phyloP scores from a whole-genome alignment of 306 rosid species.

The Prunus fruticosa region DNA sequence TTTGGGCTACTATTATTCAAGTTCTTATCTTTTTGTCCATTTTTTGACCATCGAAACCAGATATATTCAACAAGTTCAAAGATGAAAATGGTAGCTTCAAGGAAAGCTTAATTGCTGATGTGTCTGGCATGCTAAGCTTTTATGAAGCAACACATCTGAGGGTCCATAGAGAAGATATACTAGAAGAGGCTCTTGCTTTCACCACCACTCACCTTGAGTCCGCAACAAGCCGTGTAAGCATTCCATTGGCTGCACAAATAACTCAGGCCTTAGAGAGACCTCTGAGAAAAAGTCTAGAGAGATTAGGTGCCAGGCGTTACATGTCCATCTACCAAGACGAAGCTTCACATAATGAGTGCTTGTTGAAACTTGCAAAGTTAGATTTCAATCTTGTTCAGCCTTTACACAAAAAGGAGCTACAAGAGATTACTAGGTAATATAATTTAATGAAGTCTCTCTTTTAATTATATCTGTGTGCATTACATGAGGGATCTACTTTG shows the following conservation, averaged over 20 bases:
- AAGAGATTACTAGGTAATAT: constrained; percentile 17
- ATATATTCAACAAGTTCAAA: constrained; percentile 27
- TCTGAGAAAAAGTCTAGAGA: constrained; percentile 25
- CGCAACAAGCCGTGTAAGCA: not conserved
- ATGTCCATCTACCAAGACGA: constrained; percentile 20
- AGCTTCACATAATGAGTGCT: constrained; percentile 15
- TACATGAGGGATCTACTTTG: not conserved
- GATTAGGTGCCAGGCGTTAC: not conserved
- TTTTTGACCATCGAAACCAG: not conserved
- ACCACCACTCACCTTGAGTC: constrained; percentile 17
- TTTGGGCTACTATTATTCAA: no score
- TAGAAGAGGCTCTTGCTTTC: constrained; percentile 11
- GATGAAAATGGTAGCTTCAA: not conserved
- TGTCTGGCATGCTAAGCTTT: not conserved
- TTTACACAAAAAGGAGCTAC: constrained; percentile 23
- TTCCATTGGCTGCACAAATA: constrained; percentile 2
- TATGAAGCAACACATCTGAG: constrained; percentile 23
- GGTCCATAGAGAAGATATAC: constrained; percentile 12
- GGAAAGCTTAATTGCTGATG: not conserved
- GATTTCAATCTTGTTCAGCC: constrained; percentile 34
- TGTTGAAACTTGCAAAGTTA: constrained; percentile 26
- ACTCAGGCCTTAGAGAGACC: constrained; percentile 7
- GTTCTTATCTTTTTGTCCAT: no score
- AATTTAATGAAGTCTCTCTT: no score
- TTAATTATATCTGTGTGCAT: not conserved